Conservation (phyloP, 192 early-diverging fungal species). For the Coemansia asiatica region DNA sequence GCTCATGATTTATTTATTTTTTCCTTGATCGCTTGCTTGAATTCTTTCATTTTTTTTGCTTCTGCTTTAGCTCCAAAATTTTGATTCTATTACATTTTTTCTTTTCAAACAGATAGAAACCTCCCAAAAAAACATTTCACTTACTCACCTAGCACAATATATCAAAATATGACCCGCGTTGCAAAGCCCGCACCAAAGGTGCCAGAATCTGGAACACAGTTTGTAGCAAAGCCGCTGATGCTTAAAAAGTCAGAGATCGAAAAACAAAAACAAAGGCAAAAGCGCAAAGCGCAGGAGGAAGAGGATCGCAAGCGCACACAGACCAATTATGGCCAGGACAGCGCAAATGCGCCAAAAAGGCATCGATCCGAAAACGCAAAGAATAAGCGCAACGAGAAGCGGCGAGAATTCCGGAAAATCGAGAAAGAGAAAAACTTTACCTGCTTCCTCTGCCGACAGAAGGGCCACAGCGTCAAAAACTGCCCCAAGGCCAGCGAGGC, state of each 20-base stretch:
- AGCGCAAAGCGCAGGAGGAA: slow-evolving; percentile 14
- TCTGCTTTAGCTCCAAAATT: no score
- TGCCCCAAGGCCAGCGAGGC: slow-evolving; percentile 66
- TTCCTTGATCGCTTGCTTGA: no score
- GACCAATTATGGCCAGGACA: slow-evolving; percentile 1
- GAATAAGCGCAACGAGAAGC: slow-evolving; percentile 32
- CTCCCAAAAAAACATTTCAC: no score
- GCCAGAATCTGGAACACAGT: slow-evolving; percentile 54
- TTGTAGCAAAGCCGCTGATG: slow-evolving; percentile 54
- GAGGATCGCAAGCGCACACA: slow-evolving; percentile 14
- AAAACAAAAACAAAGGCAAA: slow-evolving; percentile 19
- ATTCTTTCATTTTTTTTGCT: background rate
- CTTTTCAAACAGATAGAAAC: no score
- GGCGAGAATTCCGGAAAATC: slow-evolving; percentile 27
- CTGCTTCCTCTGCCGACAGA: slow-evolving; percentile 84
- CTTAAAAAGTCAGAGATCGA: slow-evolving; percentile 52
- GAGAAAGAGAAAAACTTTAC: slow-evolving; percentile 49
- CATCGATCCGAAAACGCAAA: slow-evolving; percentile 23
- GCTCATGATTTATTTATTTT: no score
- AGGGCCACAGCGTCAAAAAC: slow-evolving; percentile 79
- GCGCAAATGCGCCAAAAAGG: slow-evolving; percentile 7
- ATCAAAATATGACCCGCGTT: slow-evolving; percentile 57
- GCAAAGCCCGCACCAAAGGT: slow-evolving; percentile 60
- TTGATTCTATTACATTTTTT: background rate
- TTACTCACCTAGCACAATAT: no score